Evolutionary conservation across 441 rosid genomes (phyloP), one percentile per base, ranked within the genome.

Genomic region (Kokia cookei): DNA sequence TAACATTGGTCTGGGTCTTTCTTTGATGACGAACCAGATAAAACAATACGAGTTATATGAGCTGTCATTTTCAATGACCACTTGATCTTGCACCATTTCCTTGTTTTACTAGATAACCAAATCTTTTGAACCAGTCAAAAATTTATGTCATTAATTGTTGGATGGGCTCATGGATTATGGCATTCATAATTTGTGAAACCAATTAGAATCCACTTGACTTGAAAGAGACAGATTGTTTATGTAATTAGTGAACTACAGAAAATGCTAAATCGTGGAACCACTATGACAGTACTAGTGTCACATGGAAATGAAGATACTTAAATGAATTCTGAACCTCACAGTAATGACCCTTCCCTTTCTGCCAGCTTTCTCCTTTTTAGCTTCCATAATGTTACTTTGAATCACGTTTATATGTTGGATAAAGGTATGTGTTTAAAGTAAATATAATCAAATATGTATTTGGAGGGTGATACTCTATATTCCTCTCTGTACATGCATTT

Each of bases 1-100:
- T 59, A 59, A 59, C 29, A 59, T 59, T 27, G 9, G 15, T 27
- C 12, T 48, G 17, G 63, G 15, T 27, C 37, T 22, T 26, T 26
- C 12, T 58, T 26, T 59, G n/a, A 11, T 26, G n/a, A 24, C 32
- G 24, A 17, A 62, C 66, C 26, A 17, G 26, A 26, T 17, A 35
- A 14, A 17, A 63, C 26, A 7, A 3, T n/a, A 40, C 13, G 11
- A 61, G 32, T 27, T 47, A 5, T 1, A 1, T 35, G 42, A 17
- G 51, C 32, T 19, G 19, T 84, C 87, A 17, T 89, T 88, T 82
- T 78, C 67, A 37, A 72, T 81, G 75, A 81, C 84, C 79, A 26
- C 8, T 26, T 26, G 37, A 58, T 26, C n/a, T 58, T 32, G 63
- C 37, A 58, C 26, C n/a, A 11, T 58, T 12, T 13, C 37, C 37